Conservation (phyloP, 352 stramenopile species). For the Heterotrichella gracilis region DNA sequence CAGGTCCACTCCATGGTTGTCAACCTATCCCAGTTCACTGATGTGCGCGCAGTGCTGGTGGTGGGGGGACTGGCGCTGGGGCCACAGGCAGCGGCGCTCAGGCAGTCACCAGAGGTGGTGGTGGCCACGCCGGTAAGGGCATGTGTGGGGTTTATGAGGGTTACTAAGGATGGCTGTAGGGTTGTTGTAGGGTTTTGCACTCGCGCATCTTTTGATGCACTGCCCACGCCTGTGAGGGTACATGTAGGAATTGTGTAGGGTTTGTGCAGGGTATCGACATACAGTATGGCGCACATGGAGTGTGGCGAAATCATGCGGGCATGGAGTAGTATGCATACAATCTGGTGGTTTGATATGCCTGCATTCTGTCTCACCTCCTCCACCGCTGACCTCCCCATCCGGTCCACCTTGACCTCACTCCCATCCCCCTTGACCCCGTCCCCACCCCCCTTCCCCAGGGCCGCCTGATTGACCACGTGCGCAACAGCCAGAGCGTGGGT, state of each 20-base stretch:
- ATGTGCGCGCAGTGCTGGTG: slow-evolving; percentile 54
- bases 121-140: slow-evolving; percentile 69
- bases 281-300: no score
- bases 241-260: no score
- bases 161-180: neutral
- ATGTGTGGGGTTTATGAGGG: neutral
- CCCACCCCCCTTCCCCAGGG: no score
- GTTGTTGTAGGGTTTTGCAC: no score
- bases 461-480: slow-evolving; percentile 82
- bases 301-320: no score
- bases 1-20: slow-evolving; percentile 31
- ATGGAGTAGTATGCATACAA: no score
- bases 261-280: no score
- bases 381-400: neutral
- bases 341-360: no score
- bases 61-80: slow-evolving; percentile 56
- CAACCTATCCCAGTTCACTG: slow-evolving; percentile 43
- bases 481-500: slow-evolving; percentile 67
- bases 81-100: slow-evolving; percentile 63
- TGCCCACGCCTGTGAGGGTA: no score
- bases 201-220: no score
- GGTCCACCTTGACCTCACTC: neutral
- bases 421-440: neutral
- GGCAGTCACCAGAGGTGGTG: slow-evolving; percentile 67
- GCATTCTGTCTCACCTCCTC: neutral